These are phyloP conservation scores for Echria macrotheca DNA, from an alignment of 495 filamentous ascomycete species.

Conservation along the genomic window DNA sequence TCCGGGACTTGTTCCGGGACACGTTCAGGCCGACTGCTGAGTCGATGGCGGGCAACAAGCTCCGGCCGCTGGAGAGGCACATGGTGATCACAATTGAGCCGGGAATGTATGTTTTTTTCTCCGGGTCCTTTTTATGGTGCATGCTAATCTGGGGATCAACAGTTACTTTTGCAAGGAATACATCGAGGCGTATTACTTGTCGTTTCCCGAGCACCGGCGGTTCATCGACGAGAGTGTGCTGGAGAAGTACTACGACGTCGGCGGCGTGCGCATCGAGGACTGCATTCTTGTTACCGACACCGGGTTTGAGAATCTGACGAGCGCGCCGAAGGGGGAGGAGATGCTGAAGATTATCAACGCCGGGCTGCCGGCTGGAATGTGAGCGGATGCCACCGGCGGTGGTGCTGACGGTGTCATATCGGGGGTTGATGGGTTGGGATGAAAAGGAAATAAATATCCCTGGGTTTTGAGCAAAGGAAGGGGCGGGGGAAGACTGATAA, in stretches of 20 bases:
- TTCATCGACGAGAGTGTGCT: slow-evolving; percentile 73
- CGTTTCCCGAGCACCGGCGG: slow-evolving; percentile 51
- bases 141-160: neutral
- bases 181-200: slow-evolving; percentile 57
- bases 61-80: slow-evolving; percentile 56
- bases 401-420: too few relatives aligned
- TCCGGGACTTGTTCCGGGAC: slow-evolving; percentile 20
- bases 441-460: too few relatives aligned
- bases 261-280: slow-evolving; percentile 90
- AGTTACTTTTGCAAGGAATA: slow-evolving; percentile 63
- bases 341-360: slow-evolving; percentile 30
- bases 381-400: too few relatives aligned
- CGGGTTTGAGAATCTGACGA: slow-evolving; percentile 79
- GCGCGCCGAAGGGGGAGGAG: slow-evolving; percentile 70
- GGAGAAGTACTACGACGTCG: slow-evolving; percentile 66
- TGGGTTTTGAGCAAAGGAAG: too few relatives aligned
- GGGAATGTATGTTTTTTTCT: slow-evolving; percentile 51
- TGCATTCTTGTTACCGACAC: slow-evolving; percentile 74
- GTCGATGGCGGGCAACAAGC: too few relatives aligned
- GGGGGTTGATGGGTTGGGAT: too few relatives aligned
- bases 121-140: neutral
- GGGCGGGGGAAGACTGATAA: too few relatives aligned
- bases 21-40: neutral
- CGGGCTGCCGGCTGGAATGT: too few relatives aligned
- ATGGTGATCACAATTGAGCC: slow-evolving; percentile 88